These are phyloP conservation scores for Ascosphaera apis DNA, from an alignment of 2,329 filamentous ascomycete genomes.

Conservation along the genomic window DNA sequence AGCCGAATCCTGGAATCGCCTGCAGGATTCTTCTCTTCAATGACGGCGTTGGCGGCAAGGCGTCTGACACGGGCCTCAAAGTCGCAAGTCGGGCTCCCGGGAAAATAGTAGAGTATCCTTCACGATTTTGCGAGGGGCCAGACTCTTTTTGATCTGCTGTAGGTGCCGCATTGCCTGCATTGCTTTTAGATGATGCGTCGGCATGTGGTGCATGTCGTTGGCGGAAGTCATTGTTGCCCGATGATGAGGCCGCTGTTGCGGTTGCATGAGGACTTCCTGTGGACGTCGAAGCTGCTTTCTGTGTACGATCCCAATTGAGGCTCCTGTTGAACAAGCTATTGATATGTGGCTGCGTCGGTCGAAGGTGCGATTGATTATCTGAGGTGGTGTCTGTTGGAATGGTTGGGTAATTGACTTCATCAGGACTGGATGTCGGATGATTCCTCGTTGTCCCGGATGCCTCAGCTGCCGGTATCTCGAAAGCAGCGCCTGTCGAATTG, in stretches of 20 bases:
- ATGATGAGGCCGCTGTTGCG: too few relatives aligned
- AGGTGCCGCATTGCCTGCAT: background rate
- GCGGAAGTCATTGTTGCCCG: background rate
- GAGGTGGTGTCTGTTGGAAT: conserved; percentile 9
- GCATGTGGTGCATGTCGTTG: background rate
- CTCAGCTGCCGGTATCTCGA: too few relatives aligned
- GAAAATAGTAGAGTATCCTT: conserved; percentile 19
- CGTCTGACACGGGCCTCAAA: conserved; percentile 45
- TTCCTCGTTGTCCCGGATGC: conserved; percentile 16
- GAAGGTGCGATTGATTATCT: conserved; percentile 17
- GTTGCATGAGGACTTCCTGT: too few relatives aligned
- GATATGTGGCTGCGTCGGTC: conserved; percentile 8
- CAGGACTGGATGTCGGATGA: conserved; percentile 13
- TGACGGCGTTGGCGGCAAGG: conserved; percentile 45
- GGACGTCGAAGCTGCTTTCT: too few relatives aligned
- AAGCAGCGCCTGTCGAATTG: too few relatives aligned
- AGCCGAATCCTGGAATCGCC: conserved; percentile 45
- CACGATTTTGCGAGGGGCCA: background rate
- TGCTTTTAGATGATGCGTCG: background rate
- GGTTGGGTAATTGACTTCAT: conserved; percentile 14
- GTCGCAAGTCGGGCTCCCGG: conserved; percentile 41
- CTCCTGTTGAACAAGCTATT: too few relatives aligned
- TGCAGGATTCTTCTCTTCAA: conserved; percentile 39
- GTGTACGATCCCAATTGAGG: conserved; percentile 24
- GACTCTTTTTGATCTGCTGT: background rate